Evolutionary conservation across 306 rosid species (phyloP).

Genomic region (Amphicarpaea edgeworthii): DNA sequence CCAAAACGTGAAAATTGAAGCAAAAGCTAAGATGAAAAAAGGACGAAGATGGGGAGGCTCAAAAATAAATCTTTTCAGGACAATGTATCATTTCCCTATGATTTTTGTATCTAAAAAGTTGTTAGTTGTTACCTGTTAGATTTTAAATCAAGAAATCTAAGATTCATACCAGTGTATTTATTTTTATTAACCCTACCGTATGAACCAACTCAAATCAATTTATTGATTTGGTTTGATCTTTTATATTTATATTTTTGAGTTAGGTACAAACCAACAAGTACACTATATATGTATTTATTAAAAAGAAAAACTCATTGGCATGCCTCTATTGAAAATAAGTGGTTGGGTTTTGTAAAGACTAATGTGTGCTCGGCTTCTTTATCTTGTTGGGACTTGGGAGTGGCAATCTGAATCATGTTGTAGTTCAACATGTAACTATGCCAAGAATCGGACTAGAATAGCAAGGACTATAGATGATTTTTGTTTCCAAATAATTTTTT

Average conservation of each 20-base stretch:
- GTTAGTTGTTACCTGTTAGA: not conserved
- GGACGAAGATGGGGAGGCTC: not conserved
- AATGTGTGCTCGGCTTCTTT: slow-evolving; percentile 2
- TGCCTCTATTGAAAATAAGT: not conserved
- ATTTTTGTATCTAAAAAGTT: not conserved
- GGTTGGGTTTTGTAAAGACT: slow-evolving; percentile 21
- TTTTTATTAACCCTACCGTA: not conserved
- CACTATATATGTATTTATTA: not conserved
- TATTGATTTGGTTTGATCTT: not conserved
- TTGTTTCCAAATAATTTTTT: too few relatives aligned
- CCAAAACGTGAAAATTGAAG: not conserved
- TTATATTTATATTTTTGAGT: slow-evolving; percentile 10
- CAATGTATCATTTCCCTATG: not conserved
- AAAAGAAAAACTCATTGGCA: not conserved
- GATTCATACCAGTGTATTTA: not conserved
- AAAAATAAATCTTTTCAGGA: not conserved
- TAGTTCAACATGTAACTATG: slow-evolving; percentile 40
- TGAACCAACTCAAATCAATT: not conserved
- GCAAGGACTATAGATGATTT: not conserved
- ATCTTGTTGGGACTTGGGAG: not conserved
- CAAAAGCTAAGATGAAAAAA: not conserved
- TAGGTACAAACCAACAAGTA: not conserved
- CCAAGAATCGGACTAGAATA: not conserved
- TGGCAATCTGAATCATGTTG: slow-evolving; percentile 39
- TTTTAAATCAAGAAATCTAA: not conserved